Evolutionary conservation across 2,329 filamentous ascomycete species (phyloP), one percentile per base, ranked within the genome.

Genomic region (Pestalotiopsis sp.): DNA sequence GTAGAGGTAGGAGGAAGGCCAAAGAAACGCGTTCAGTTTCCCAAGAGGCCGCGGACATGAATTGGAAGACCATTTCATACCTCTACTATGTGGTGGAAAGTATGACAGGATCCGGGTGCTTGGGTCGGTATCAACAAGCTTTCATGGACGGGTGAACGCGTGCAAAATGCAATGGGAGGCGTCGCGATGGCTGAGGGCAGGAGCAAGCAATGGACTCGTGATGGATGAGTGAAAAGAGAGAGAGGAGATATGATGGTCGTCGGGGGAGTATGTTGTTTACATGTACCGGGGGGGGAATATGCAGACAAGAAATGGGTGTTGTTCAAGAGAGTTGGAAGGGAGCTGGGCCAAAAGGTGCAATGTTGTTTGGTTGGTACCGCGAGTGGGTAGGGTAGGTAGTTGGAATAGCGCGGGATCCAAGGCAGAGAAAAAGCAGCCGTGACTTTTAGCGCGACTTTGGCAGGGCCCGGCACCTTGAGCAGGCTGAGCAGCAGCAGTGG

Each of bases 351-450:
- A 25, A 25, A 25, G 14, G 59, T 65, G 63, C 69, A 70, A 65
- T 70, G 69, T 70, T 70, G 68, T 67, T 65, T 52, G 58, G 68
- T 69, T 59, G 67, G 38, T 66, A 66, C 14, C 27, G 23, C 14
- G 60, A 36, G 31, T 36, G 31, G 31, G 31, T 36, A 36, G 31
- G 31, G 31, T 36, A 36, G 31, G 31, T 36, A 36, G 31, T 36
- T 36, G 31, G 31, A 36, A 36, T 36, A 36, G 57, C 49, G 31
- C 57, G n/a, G 57, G 57, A 27, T n/a, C 25, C 23, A 27, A 23
- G 57, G 57, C 57, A 60, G 25, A 27, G 31, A 60, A 60, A 36
- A 60, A 60, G 57, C 20, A n/a, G 25, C 25, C n/a, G 57, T 60
- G 25, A 23, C 25, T 14, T 60, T n/a, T 36, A 60, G 57, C 57